phyloP scores from a whole-genome alignment of 2,329 filamentous ascomycete species.

The Chaetomiaceae sp. region DNA sequence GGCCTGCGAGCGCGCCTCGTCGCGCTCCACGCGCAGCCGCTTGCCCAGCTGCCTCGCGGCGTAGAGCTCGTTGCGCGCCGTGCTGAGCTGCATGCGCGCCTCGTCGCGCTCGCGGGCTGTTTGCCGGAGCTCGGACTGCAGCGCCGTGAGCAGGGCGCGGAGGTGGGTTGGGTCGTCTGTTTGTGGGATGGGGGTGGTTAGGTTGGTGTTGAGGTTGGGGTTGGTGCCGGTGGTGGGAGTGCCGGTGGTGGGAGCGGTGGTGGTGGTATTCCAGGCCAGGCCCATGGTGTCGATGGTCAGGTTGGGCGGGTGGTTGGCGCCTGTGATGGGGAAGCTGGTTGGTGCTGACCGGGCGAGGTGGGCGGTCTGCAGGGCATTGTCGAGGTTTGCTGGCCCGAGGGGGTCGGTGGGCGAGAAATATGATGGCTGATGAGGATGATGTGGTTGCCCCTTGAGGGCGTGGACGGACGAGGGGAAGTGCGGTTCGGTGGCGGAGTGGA shows the following conservation, averaged over 20 bases:
- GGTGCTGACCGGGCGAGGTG: slow-evolving; percentile 4
- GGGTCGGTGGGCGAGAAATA: slow-evolving; percentile 8
- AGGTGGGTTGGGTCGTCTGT: neutral
- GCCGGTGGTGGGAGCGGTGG: neutral
- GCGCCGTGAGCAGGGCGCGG: neutral
- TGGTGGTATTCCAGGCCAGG: slow-evolving; percentile 2
- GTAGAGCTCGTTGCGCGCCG: slow-evolving; percentile 25
- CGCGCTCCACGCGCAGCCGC: slow-evolving; percentile 22
- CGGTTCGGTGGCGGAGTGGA: slow-evolving; percentile 15
- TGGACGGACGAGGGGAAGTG: slow-evolving; percentile 11
- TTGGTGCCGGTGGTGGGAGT: neutral
- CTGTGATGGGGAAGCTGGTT: neutral
- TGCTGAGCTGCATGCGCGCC: slow-evolving; percentile 19
- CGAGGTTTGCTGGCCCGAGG: neutral
- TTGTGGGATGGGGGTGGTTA: neutral
- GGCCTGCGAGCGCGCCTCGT: slow-evolving; percentile 21
- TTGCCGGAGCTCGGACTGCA: slow-evolving; percentile 8
- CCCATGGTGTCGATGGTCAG: slow-evolving; percentile 10
- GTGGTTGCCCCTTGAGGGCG: neutral
- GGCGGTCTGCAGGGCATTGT: slow-evolving; percentile 3
- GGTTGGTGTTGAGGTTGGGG: neutral
- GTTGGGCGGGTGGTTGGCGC: neutral
- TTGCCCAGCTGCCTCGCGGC: slow-evolving; percentile 22
- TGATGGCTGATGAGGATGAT: neutral
- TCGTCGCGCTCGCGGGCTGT: slow-evolving; percentile 20